Percentiles rank a stretch among this genome's conserved stretches.
These are phyloP conservation scores for Senna siamea DNA, from an alignment of 306 rosid species.

Conservation along the genomic window DNA sequence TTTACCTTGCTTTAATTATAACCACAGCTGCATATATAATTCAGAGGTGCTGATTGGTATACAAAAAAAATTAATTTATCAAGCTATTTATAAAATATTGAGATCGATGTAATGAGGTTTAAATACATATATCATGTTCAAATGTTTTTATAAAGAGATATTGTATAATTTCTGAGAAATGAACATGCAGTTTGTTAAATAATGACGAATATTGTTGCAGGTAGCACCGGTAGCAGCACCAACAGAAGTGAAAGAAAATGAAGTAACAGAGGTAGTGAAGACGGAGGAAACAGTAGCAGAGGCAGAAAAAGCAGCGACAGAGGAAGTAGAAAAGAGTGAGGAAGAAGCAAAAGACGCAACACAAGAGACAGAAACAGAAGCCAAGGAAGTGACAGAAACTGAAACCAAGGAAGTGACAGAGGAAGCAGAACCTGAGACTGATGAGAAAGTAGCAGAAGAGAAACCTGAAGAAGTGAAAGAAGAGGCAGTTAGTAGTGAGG, in stretches of 20 bases:
- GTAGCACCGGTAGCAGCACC: constrained; percentile 63
- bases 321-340: constrained; percentile 25
- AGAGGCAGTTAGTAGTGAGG: constrained; percentile 39
- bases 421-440: constrained; percentile 42
- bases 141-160: no score
- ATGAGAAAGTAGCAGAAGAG: constrained; percentile 47
- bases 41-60: no score
- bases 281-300: constrained; percentile 47
- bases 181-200: neutral
- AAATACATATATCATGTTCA: no score
- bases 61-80: no score
- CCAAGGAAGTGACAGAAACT: neutral
- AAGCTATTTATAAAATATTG: no score
- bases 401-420: constrained; percentile 28
- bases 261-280: constrained; percentile 48
- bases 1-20: no score
- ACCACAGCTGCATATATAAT: no score
- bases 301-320: constrained; percentile 45
- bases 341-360: constrained; percentile 50
- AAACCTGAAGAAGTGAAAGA: constrained; percentile 47
- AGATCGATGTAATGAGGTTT: no score
- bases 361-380: neutral
- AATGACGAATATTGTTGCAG: constrained; percentile 47
- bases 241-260: constrained; percentile 48
- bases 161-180: no score